A percentile compares a stretch with the other conserved stretches of the same genome.
phyloP scores from a whole-genome alignment of 2,329 filamentous ascomycete genomes.

The Pseudonectria buxi region DNA sequence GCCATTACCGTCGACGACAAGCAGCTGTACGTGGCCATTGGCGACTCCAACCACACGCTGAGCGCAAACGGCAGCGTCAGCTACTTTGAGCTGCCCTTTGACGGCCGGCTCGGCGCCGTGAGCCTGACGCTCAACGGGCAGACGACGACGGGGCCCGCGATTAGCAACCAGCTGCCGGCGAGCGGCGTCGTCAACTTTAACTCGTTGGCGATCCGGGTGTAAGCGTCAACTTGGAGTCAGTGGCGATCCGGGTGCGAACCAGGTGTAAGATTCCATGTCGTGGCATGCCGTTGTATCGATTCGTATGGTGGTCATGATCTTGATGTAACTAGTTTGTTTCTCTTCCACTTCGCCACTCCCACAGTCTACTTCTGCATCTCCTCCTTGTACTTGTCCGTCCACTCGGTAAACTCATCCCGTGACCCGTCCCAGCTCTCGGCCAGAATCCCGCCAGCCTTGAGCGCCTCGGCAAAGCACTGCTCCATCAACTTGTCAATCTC shows the following conservation, averaged over 20 bases:
- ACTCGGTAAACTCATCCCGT: conserved; percentile 70
- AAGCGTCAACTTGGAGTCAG: no score
- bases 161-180: conserved; percentile 9
- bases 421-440: conserved; percentile 54
- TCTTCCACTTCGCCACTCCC: no score
- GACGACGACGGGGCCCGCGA: conserved; percentile 9
- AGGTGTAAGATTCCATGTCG: no score
- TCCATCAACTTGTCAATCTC: conserved; percentile 54
- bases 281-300: no score
- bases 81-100: conserved; percentile 18
- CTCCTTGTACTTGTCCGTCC: conserved; percentile 55
- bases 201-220: conserved; percentile 12
- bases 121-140: conserved; percentile 13
- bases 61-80: conserved; percentile 12
- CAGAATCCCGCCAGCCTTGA: conserved; percentile 48
- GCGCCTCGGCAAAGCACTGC: conserved; percentile 54
- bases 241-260: no score
- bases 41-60: conserved; percentile 13
- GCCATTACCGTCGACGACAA: conserved; percentile 21
- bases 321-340: neutral
- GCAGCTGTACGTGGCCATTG: conserved; percentile 25
- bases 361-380: conserved; percentile 50
- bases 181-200: conserved; percentile 20
- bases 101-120: conserved; percentile 9
- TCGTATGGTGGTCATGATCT: neutral